Conservation (phyloP, 305 asterid species). For the Ajuga reptans region DNA sequence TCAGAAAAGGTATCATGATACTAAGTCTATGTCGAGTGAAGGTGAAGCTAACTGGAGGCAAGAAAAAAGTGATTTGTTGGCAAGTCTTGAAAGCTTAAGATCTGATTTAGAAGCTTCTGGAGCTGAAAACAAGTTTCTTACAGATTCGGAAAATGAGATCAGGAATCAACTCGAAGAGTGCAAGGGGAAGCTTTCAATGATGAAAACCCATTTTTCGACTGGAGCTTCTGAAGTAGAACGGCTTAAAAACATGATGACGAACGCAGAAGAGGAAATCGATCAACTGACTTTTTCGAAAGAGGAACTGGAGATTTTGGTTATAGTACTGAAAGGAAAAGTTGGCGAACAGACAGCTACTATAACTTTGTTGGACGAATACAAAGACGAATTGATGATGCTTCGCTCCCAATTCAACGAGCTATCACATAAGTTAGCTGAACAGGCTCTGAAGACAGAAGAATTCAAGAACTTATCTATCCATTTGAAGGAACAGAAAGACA, state of each 20-base stretch:
- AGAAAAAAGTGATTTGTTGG: conserved; percentile 41
- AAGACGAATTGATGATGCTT: conserved; percentile 38
- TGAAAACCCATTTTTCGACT: conserved; percentile 28
- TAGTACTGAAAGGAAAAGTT: conserved; percentile 47
- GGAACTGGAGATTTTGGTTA: conserved; percentile 53
- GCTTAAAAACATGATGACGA: conserved; percentile 32
- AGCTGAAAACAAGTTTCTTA: conserved; percentile 52
- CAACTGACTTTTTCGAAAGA: conserved; percentile 42
- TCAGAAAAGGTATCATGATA: conserved; percentile 38
- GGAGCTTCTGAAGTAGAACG: conserved; percentile 38
- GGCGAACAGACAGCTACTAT: conserved; percentile 37
- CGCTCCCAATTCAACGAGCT: conserved; percentile 47
- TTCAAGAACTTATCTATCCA: conserved; percentile 66
- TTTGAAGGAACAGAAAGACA: conserved; percentile 82
- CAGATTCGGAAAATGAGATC: conserved; percentile 36
- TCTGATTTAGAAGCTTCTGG: conserved; percentile 45
- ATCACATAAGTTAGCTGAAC: conserved; percentile 62
- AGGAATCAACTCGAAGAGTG: conserved; percentile 39
- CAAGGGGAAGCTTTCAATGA: conserved; percentile 31
- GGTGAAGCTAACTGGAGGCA: conserved; percentile 41
- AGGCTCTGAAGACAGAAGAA: conserved; percentile 67
- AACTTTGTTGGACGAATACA: conserved; percentile 35
- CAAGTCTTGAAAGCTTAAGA: conserved; percentile 35
- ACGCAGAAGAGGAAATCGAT: conserved; percentile 46
- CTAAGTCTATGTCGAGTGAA: conserved; percentile 38